Conservation (phyloP, 2,329 filamentous ascomycete species). For the Pseudodiploospora longispora region DNA sequence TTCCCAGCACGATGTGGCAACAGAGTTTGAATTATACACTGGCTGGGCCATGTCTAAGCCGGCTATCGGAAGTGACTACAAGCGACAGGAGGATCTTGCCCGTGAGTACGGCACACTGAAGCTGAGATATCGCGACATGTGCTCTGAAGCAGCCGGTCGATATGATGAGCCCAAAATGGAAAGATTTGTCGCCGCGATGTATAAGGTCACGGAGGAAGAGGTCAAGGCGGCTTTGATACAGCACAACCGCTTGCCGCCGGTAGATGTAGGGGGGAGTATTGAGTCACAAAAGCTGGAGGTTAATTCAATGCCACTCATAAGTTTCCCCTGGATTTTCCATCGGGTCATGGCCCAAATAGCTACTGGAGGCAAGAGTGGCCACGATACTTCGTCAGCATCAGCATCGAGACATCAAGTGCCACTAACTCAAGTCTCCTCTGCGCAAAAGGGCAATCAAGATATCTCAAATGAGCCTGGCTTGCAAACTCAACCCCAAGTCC, state of each 20-base stretch:
- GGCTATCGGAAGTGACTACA: slow-evolving; percentile 68
- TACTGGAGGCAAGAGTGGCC: slow-evolving; percentile 12
- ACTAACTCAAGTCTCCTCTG: no score
- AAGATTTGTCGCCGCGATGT: slow-evolving; percentile 79
- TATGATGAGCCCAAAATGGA: slow-evolving; percentile 50
- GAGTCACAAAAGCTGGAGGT: slow-evolving; percentile 18
- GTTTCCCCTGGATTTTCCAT: slow-evolving; percentile 88
- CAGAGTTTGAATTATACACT: slow-evolving; percentile 89
- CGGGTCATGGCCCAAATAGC: slow-evolving; percentile 39
- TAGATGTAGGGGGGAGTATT: slow-evolving; percentile 23
- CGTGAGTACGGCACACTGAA: slow-evolving; percentile 58
- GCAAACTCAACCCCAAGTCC: no score
- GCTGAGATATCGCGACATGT: slow-evolving; percentile 58
- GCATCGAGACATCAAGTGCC: no score
- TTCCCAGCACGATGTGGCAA: slow-evolving; percentile 73
- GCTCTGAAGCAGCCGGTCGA: slow-evolving; percentile 56
- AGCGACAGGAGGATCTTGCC: slow-evolving; percentile 76
- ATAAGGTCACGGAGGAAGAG: slow-evolving; percentile 69
- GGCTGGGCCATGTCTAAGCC: slow-evolving; percentile 75
- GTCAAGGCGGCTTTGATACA: slow-evolving; percentile 51
- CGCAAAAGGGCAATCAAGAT: no score
- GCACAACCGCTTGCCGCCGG: slow-evolving; percentile 18
- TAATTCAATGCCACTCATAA: slow-evolving; percentile 69
- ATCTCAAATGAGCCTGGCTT: no score
- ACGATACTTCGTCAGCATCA: no score